These are phyloP conservation scores for Rosellinia necatrix DNA, from an alignment of 2,329 filamentous ascomycete genomes.

Conservation along the genomic window DNA sequence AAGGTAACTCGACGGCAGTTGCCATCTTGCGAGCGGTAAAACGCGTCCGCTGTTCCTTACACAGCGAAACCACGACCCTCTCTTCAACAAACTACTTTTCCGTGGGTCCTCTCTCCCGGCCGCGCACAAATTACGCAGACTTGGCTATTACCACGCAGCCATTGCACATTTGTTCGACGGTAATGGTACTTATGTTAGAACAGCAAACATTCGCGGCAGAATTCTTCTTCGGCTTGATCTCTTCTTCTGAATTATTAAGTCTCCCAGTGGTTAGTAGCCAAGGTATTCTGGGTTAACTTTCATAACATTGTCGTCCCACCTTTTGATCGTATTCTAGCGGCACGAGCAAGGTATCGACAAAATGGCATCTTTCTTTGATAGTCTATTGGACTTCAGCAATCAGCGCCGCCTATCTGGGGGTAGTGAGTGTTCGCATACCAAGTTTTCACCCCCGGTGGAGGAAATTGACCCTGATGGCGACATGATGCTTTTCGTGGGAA, in stretches of 20 bases:
- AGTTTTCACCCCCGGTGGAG: background rate
- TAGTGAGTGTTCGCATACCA: conserved; percentile 10
- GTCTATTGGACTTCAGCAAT: background rate
- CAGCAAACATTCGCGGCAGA: too few species aligned
- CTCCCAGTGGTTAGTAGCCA: background rate
- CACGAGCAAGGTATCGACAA: background rate
- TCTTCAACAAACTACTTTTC: too few species aligned
- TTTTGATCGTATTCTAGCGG: background rate
- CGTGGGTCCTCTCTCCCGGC: too few species aligned
- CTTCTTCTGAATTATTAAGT: background rate
- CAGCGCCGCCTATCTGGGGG: background rate
- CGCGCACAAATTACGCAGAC: too few species aligned
- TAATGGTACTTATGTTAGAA: too few species aligned
- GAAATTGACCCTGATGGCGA: conserved; percentile 5
- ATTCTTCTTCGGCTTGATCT: too few species aligned
- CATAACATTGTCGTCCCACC: background rate
- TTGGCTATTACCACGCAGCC: too few species aligned
- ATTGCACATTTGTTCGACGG: too few species aligned
- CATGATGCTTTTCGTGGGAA: conserved; percentile 24
- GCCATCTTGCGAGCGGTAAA: too few species aligned
- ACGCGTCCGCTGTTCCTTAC: too few species aligned
- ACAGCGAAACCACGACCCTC: too few species aligned
- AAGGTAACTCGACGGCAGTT: too few species aligned
- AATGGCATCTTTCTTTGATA: conserved; percentile 10
- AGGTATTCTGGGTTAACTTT: background rate